Conservation (phyloP, 148 eudicot genomes). For the Amaranthus hypochondriacus region DNA sequence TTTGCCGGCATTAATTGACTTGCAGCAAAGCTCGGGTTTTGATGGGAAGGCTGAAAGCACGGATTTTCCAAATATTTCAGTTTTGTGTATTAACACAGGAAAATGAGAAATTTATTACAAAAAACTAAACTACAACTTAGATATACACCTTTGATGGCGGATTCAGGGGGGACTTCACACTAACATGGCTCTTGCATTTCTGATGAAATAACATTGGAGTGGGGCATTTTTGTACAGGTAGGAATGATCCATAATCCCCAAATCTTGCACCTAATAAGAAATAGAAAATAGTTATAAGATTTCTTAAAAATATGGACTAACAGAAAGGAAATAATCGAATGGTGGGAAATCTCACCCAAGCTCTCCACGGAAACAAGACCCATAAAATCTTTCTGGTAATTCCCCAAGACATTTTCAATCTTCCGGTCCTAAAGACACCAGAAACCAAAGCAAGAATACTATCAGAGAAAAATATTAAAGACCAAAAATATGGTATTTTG, state of each 20-base stretch:
- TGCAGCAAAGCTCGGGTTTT: slow-evolving; percentile 7
- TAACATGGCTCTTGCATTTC: slow-evolving; percentile 21
- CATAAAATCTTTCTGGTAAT: slow-evolving; percentile 46
- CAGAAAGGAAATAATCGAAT: slow-evolving; percentile 3
- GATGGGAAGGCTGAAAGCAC: slow-evolving; percentile 22
- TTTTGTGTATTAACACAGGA: background rate
- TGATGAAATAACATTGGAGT: slow-evolving; percentile 23
- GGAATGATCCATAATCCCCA: slow-evolving; percentile 50
- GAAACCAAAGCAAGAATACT: slow-evolving; percentile 1
- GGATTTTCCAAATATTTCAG: background rate
- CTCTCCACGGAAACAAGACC: slow-evolving; percentile 33
- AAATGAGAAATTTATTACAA: background rate
- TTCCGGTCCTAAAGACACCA: slow-evolving; percentile 37
- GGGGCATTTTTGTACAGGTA: slow-evolving; percentile 31
- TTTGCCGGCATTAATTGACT: slow-evolving; percentile 14
- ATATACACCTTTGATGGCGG: slow-evolving; percentile 26
- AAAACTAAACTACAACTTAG: background rate
- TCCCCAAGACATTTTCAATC: slow-evolving; percentile 41
- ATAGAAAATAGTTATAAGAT: slow-evolving; percentile 7
- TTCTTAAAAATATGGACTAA: background rate
- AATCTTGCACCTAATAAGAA: slow-evolving; percentile 34
- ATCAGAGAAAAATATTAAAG: background rate
- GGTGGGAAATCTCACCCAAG: slow-evolving; percentile 33
- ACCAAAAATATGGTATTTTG: background rate
- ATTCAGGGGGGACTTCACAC: slow-evolving; percentile 28